Conservation (phyloP, 2,329 filamentous ascomycete genomes). For the Albophoma yamanashiensis region DNA sequence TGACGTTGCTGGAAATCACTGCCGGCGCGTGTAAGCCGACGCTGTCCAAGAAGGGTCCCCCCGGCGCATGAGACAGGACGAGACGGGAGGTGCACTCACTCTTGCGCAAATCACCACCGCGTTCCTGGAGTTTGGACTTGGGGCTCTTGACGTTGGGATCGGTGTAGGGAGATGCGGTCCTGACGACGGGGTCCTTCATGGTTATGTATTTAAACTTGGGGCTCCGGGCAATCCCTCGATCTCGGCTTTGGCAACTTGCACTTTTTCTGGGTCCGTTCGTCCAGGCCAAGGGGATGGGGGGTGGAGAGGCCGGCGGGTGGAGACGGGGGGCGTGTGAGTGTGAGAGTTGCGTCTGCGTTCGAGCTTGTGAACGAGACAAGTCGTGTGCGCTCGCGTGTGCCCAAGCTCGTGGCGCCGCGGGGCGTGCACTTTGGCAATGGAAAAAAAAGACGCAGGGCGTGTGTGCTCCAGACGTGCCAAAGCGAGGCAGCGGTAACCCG, state of each 20-base stretch:
- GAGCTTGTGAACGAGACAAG: not conserved
- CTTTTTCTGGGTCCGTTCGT: not conserved
- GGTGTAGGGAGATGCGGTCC: constrained; percentile 25
- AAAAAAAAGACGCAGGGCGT: not conserved
- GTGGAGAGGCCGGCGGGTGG: not conserved
- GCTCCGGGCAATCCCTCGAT: constrained; percentile 2
- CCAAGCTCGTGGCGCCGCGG: constrained; percentile 3
- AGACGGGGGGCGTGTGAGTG: constrained; percentile 5
- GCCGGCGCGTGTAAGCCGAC: constrained; percentile 1
- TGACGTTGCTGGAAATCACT: constrained; percentile 56
- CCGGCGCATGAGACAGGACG: too few species aligned
- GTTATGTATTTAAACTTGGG: constrained; percentile 24
- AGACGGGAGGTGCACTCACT: constrained; percentile 21
- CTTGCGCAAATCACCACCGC: constrained; percentile 28
- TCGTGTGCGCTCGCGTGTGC: not conserved
- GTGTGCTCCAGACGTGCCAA: not conserved
- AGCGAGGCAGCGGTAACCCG: not conserved
- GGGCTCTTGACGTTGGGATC: constrained; percentile 28
- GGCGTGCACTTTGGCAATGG: not conserved
- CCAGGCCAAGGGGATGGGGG: not conserved
- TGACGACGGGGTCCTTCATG: constrained; percentile 29
- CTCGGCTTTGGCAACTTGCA: constrained; percentile 4
- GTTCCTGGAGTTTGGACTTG: constrained; percentile 25
- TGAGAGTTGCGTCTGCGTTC: not conserved
- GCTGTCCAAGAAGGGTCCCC: too few species aligned